Evolutionary conservation across 192 early-diverging fungal genomes (phyloP).

Genomic region (Phlyctochytrium bullatum): DNA sequence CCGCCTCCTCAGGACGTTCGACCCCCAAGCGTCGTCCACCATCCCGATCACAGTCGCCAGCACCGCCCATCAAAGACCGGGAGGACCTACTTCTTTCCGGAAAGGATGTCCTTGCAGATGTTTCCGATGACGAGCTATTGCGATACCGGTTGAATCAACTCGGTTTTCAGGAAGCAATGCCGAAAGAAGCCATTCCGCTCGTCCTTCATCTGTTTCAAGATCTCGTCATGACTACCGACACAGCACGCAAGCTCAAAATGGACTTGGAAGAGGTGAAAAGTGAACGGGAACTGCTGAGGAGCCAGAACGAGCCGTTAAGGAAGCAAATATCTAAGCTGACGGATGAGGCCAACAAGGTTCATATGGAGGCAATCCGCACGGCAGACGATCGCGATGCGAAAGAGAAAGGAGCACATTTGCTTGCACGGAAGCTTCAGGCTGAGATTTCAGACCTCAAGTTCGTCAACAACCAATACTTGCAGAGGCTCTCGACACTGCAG

Average conservation of each 20-base stretch:
- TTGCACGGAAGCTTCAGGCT: constrained; percentile 25
- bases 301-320: constrained; percentile 40
- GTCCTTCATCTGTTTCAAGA: constrained; percentile 43
- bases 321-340: constrained; percentile 39
- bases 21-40: too few species aligned
- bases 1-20: too few species aligned
- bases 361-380: constrained; percentile 36
- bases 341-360: constrained; percentile 49
- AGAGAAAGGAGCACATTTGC: constrained; percentile 13
- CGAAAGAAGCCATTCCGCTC: constrained; percentile 28
- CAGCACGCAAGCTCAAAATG: constrained; percentile 29
- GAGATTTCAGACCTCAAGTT: constrained; percentile 46
- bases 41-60: too few species aligned
- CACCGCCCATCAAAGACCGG: too few species aligned
- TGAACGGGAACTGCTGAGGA: constrained; percentile 15
- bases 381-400: constrained; percentile 42
- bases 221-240: constrained; percentile 46
- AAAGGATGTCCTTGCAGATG: too few species aligned
- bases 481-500: constrained; percentile 36
- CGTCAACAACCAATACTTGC: constrained; percentile 41
- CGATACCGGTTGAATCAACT: constrained; percentile 46
- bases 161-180: constrained; percentile 40
- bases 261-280: constrained; percentile 22
- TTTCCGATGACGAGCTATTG: constrained; percentile 27
- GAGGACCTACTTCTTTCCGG: too few species aligned